Evolutionary conservation across 306 rosid species (phyloP).

Genomic region (Inga laurina): DNA sequence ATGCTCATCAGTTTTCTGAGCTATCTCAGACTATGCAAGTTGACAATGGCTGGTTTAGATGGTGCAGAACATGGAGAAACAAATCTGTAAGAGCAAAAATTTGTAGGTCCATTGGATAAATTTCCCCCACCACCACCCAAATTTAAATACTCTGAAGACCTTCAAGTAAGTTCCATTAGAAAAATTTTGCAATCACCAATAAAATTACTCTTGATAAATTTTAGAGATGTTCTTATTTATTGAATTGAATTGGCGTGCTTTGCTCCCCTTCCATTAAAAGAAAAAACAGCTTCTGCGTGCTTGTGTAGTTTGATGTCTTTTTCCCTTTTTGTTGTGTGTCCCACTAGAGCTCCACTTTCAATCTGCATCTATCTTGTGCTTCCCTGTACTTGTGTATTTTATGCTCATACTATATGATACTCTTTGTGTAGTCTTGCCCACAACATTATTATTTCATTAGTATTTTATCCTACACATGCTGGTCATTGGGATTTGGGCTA

Average conservation of each 20-base stretch:
- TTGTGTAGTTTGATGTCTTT: background rate
- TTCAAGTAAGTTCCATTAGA: slow-evolving; percentile 58
- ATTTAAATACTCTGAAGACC: slow-evolving; percentile 75
- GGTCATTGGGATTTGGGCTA: background rate
- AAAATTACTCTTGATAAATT: slow-evolving; percentile 5
- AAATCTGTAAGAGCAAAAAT: slow-evolving; percentile 45
- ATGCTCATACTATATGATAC: too few species aligned
- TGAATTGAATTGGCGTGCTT: slow-evolving; percentile 5
- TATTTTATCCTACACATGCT: background rate
- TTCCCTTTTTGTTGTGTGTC: too few species aligned
- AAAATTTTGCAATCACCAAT: slow-evolving; percentile 1
- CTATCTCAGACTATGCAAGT: slow-evolving; percentile 47
- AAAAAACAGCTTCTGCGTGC: background rate
- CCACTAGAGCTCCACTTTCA: too few species aligned
- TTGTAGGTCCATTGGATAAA: slow-evolving; percentile 54
- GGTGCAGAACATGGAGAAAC: slow-evolving; percentile 43
- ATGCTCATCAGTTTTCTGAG: slow-evolving; percentile 53
- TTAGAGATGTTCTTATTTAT: slow-evolving; percentile 10
- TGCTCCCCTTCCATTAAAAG: background rate
- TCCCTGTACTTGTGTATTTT: too few species aligned
- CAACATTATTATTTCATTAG: too few species aligned
- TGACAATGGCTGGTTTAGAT: slow-evolving; percentile 44
- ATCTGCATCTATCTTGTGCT: too few species aligned
- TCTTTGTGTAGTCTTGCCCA: too few species aligned
- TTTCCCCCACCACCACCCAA: slow-evolving; percentile 82